phyloP scores from a whole-genome alignment of 108 stramenopile species.

The Fistulifera pelliculosa region DNA sequence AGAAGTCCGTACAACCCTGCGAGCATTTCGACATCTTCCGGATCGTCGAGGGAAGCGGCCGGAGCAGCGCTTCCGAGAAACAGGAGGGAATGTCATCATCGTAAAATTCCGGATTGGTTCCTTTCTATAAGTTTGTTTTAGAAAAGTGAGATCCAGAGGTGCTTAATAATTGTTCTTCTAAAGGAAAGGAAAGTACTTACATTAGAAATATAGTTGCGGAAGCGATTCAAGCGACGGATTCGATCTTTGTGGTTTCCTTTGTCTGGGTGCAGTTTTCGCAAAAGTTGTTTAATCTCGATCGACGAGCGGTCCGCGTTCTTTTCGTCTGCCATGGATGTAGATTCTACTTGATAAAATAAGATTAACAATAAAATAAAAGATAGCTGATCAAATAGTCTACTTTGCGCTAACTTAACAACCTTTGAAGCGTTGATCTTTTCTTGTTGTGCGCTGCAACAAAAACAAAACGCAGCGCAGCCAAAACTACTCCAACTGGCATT shows the following conservation, averaged over 20 bases:
- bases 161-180: neutral
- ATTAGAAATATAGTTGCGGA: constrained; percentile 58
- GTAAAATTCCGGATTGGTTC: constrained; percentile 72
- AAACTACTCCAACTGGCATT: too few species aligned
- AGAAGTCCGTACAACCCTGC: constrained; percentile 49
- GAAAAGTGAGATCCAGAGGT: neutral
- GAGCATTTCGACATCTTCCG: constrained; percentile 39
- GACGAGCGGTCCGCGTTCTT: constrained; percentile 43
- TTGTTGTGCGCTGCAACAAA: too few species aligned
- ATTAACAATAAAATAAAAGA: too few species aligned
- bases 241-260: constrained; percentile 76
- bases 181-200: neutral
- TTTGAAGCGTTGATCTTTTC: too few species aligned
- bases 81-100: constrained; percentile 72
- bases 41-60: constrained; percentile 35
- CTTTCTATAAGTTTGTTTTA: constrained; percentile 3
- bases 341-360: too few species aligned
- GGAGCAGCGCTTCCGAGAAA: constrained; percentile 64
- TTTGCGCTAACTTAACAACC: too few species aligned
- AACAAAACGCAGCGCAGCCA: too few species aligned
- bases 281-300: constrained; percentile 54
- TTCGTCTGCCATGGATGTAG: neutral
- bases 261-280: constrained; percentile 69
- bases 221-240: constrained; percentile 68
- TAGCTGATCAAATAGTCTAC: too few species aligned